Percentiles rank a stretch among this genome's conserved stretches.
phyloP scores from a whole-genome alignment of 1,284 basidiomycete species.

The Ustilago shanxiensis region DNA sequence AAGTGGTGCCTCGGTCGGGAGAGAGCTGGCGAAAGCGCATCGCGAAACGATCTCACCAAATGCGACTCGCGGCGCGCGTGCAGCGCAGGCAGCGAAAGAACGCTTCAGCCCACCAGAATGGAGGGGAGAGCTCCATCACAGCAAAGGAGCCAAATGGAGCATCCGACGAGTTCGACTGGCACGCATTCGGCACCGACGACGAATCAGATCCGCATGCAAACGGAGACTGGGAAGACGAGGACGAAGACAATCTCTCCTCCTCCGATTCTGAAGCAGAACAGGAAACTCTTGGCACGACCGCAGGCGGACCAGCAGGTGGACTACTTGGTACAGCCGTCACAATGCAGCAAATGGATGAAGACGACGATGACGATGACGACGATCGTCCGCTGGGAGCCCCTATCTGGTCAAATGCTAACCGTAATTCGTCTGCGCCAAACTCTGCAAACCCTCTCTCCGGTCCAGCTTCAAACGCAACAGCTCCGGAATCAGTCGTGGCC shows the following conservation, averaged over 20 bases:
- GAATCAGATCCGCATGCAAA: conserved; percentile 3
- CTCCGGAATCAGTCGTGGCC: background rate
- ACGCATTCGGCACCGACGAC: conserved; percentile 33
- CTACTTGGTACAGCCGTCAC: conserved; percentile 36
- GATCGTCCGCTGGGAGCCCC: conserved; percentile 46
- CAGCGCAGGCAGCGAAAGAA: conserved; percentile 24
- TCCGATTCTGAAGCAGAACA: conserved; percentile 29
- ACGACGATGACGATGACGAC: conserved; percentile 52
- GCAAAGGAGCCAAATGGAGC: background rate
- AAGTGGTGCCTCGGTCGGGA: conserved; percentile 46
- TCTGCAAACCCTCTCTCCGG: conserved; percentile 1
- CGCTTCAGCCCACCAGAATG: background rate
- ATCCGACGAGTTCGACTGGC: conserved; percentile 31
- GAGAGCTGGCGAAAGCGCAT: conserved; percentile 36
- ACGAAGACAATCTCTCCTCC: conserved; percentile 14
- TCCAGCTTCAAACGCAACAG: background rate
- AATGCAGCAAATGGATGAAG: conserved; percentile 43
- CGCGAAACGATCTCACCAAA: conserved; percentile 19
- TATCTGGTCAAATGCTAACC: conserved; percentile 18
- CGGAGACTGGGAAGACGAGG: conserved; percentile 17
- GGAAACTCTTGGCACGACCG: background rate
- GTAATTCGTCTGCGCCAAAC: conserved; percentile 3
- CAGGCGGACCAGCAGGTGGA: conserved; percentile 6
- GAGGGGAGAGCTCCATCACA: background rate
- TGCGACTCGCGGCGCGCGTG: conserved; percentile 14